These are phyloP conservation scores for Vitis rotundifolia DNA, from an alignment of 164 flowering plant genomes.

Conservation along the genomic window DNA sequence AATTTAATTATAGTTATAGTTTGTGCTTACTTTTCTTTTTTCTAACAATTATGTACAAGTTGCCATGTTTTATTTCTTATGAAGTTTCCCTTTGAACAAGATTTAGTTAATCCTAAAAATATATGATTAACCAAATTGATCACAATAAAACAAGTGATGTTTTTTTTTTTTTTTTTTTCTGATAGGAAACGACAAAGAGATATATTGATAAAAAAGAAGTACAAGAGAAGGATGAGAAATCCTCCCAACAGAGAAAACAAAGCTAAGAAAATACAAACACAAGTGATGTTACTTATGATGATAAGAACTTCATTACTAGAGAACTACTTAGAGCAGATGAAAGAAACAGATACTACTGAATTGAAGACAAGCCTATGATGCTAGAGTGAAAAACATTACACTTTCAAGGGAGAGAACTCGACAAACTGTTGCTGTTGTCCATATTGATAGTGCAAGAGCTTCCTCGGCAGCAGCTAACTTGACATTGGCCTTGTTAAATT, in stretches of 20 bases:
- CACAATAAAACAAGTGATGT: background rate
- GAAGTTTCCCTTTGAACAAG: no score
- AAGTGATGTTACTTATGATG: background rate
- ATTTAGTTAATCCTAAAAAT: no score
- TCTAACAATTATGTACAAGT: no score
- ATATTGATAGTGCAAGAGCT: conserved; percentile 75
- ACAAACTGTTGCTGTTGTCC: conserved; percentile 89
- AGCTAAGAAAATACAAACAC: no score
- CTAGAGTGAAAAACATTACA: conserved; percentile 43
- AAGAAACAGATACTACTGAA: background rate
- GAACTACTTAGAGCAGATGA: background rate
- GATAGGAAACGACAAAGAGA: no score
- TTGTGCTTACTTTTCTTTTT: no score
- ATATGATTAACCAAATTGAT: background rate
- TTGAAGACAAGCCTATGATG: background rate
- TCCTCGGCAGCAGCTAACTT: conserved; percentile 88
- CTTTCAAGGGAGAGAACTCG: conserved; percentile 89
- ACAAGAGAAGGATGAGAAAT: no score
- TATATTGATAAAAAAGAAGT: no score
- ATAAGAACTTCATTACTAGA: background rate
- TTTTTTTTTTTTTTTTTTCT: no score
- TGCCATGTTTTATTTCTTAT: no score
- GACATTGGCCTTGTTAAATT: conserved; percentile 45
- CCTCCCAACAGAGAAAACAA: no score
- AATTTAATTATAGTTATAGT: no score